Conservation (phyloP, 805 yeast species). For the Spathaspora sp. region DNA sequence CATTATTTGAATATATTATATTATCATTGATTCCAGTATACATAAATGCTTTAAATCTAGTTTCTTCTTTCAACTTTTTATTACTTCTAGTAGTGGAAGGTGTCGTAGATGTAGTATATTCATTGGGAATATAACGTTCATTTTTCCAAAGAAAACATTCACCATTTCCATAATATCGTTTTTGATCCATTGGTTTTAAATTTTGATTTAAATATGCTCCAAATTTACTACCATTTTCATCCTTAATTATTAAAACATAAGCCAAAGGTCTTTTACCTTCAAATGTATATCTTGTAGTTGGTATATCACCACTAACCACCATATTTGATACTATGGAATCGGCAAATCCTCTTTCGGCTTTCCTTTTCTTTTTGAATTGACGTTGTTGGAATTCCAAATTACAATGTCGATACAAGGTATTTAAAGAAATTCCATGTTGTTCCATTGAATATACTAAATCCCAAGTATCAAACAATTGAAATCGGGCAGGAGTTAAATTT, state of each 20-base stretch:
- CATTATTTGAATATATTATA: constrained; percentile 74
- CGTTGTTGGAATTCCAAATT: constrained; percentile 40
- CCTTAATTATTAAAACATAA: constrained; percentile 70
- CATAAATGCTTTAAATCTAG: constrained; percentile 72
- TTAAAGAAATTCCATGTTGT: constrained; percentile 86
- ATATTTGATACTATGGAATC: constrained; percentile 32
- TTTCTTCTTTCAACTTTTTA: constrained; percentile 1
- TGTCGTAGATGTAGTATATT: not conserved
- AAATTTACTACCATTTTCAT: constrained; percentile 58
- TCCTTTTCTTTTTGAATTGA: constrained; percentile 13
- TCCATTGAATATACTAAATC: constrained; percentile 75
- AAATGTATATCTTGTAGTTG: constrained; percentile 3
- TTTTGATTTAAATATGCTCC: constrained; percentile 80
- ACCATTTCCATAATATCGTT: constrained; percentile 86
- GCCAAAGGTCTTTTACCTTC: constrained; percentile 49
- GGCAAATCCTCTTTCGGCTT: constrained; percentile 30
- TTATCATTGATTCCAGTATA: constrained; percentile 88
- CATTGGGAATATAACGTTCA: constrained; percentile 34
- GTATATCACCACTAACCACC: constrained; percentile 19
- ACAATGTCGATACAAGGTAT: constrained; percentile 64
- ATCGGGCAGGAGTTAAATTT: constrained; percentile 67
- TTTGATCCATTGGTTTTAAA: constrained; percentile 65
- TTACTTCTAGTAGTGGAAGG: not conserved
- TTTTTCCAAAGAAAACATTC: constrained; percentile 90
- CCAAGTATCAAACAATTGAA: constrained; percentile 81